A percentile compares a stretch with the other conserved stretches of the same genome.
These are phyloP conservation scores for Astrephomene gubernaculifera DNA, from an alignment of 139 green algal genomes.

Conservation along the genomic window DNA sequence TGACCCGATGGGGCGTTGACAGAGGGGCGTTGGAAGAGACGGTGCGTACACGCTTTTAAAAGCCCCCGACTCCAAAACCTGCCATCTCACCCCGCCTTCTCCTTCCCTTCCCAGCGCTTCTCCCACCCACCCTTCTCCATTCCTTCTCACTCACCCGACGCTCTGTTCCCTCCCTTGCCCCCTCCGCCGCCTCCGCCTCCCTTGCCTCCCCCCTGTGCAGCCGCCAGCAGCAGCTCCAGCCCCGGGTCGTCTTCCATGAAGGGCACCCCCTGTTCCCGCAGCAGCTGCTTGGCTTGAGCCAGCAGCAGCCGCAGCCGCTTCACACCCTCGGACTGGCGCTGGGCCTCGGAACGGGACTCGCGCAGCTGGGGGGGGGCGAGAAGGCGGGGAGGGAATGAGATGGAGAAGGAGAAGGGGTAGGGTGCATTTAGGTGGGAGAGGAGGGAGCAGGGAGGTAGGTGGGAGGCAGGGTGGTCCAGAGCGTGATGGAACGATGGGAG, in stretches of 20 bases:
- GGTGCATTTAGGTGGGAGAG: no score
- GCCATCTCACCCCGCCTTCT: neutral
- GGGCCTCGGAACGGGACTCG: slow-evolving; percentile 11
- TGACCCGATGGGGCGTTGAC: no score
- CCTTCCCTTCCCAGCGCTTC: neutral
- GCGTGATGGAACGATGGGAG: no score
- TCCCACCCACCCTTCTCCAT: neutral
- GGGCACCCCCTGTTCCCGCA: slow-evolving; percentile 31
- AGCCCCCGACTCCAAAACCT: no score
- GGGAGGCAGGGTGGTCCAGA: no score
- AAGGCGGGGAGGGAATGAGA: neutral
- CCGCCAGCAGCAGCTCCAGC: slow-evolving; percentile 5
- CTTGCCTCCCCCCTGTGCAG: no score
- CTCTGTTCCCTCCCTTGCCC: neutral
- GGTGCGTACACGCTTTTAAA: no score
- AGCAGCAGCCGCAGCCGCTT: slow-evolving; percentile 46
- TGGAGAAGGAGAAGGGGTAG: neutral
- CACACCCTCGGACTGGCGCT: slow-evolving; percentile 1
- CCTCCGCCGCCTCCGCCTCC: neutral
- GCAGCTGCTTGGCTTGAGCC: slow-evolving; percentile 16
- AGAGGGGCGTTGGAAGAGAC: no score
- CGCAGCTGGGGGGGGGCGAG: neutral
- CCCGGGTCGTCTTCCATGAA: slow-evolving; percentile 44
- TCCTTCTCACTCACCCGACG: neutral
- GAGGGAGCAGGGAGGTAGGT: neutral